Evolutionary conservation across 352 stramenopile genomes (phyloP).

Genomic region (Phytophthora sansomeana): DNA sequence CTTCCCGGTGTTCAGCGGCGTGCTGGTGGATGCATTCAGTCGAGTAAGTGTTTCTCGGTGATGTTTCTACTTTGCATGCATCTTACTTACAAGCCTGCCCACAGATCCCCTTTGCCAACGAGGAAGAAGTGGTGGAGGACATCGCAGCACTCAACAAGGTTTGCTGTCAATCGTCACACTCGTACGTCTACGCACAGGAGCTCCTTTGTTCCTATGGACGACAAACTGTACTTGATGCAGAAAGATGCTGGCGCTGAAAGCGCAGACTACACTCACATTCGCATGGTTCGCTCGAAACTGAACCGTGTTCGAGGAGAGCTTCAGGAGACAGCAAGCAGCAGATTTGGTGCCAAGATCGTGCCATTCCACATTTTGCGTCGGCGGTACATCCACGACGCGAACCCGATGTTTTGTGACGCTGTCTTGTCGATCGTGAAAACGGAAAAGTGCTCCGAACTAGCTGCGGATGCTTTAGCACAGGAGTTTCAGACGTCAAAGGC

Average conservation of each 20-base stretch:
- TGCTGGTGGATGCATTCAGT: conserved; percentile 79
- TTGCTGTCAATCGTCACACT: conserved; percentile 87
- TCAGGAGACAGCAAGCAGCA: conserved; percentile 70
- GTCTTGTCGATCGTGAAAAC: conserved; percentile 81
- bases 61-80: background rate
- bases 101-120: conserved; percentile 84
- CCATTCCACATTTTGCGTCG: conserved; percentile 80
- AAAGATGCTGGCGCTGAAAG: conserved; percentile 38
- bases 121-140: conserved; percentile 82
- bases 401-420: conserved; percentile 67
- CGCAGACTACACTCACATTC: conserved; percentile 50
- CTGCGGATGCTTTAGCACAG: conserved; percentile 70
- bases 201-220: conserved; percentile 76
- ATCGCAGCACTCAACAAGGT: conserved; percentile 82
- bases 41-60: conserved; percentile 46
- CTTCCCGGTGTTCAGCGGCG: conserved; percentile 87
- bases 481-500: conserved; percentile 60
- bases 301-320: conserved; percentile 78
- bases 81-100: background rate
- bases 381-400: conserved; percentile 65
- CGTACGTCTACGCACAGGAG: conserved; percentile 84
- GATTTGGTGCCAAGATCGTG: conserved; percentile 74
- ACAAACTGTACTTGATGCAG: conserved; percentile 70
- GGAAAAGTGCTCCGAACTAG: conserved; percentile 74
- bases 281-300: conserved; percentile 75